Evolutionary conservation across 2,329 filamentous ascomycete species (phyloP).

Genomic region (Ceratocystis smalleyi): DNA sequence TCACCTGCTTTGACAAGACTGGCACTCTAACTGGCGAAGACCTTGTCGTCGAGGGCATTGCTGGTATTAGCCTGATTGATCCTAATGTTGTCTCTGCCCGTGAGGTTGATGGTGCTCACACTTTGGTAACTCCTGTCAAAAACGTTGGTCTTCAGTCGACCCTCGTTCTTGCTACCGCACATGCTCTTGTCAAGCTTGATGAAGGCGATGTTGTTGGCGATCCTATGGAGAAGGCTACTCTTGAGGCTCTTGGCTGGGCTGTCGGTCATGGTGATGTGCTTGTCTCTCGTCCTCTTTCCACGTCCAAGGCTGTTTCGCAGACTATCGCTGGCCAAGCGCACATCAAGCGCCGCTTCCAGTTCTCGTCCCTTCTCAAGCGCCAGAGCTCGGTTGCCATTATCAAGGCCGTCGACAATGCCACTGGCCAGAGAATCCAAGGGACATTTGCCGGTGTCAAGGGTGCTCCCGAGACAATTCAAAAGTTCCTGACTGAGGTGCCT

Average conservation of each 20-base stretch:
- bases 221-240: constrained; percentile 95
- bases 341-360: constrained; percentile 93
- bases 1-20: constrained; percentile 98
- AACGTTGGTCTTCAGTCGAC: constrained; percentile 68
- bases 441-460: constrained; percentile 95
- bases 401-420: constrained; percentile 52
- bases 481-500: constrained; percentile 73
- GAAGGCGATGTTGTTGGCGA: constrained; percentile 96
- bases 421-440: constrained; percentile 59
- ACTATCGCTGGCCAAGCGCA: constrained; percentile 62
- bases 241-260: constrained; percentile 77
- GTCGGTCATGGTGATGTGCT: constrained; percentile 82
- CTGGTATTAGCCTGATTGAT: constrained; percentile 58
- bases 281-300: constrained; percentile 44
- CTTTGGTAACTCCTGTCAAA: constrained; percentile 55
- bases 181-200: constrained; percentile 88
- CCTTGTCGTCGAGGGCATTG: constrained; percentile 90
- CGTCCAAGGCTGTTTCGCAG: constrained; percentile 24
- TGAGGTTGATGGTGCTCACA: constrained; percentile 70
- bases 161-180: constrained; percentile 82
- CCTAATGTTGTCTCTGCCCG: constrained; percentile 46
- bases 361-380: constrained; percentile 88
- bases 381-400: constrained; percentile 89
- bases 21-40: constrained; percentile 94
- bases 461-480: constrained; percentile 89